phyloP scores from a whole-genome alignment of 2,329 filamentous ascomycete species.

The Cladosporium halotolerans region DNA sequence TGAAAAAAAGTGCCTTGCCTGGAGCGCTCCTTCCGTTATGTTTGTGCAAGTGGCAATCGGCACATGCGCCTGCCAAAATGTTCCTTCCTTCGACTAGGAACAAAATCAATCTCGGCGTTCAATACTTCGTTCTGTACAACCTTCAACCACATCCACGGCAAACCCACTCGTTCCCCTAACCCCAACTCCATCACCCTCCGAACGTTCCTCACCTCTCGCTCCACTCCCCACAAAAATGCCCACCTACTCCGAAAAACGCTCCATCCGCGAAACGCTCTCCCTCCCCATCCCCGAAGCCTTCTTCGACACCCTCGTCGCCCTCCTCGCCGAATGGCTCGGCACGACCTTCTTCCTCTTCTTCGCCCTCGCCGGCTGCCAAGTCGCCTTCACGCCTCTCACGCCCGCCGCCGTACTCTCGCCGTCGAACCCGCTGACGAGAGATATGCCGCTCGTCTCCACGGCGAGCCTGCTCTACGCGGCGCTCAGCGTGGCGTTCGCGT shows the following conservation, averaged over 20 bases:
- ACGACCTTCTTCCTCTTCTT: slow-evolving; percentile 33
- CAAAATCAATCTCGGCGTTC: no score
- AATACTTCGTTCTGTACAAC: no score
- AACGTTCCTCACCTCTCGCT: no score
- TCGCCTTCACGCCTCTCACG: slow-evolving; percentile 36
- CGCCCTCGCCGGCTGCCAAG: slow-evolving; percentile 31
- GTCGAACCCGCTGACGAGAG: background rate
- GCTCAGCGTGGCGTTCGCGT: slow-evolving; percentile 26
- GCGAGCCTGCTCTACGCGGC: slow-evolving; percentile 27
- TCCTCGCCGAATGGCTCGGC: slow-evolving; percentile 29
- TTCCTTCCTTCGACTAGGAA: no score
- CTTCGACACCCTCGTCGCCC: slow-evolving; percentile 20
- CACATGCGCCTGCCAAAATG: no score
- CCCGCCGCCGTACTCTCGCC: slow-evolving; percentile 14
- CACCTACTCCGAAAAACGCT: background rate
- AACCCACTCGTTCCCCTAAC: no score
- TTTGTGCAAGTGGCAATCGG: no score
- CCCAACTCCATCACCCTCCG: no score
- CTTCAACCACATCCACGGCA: no score
- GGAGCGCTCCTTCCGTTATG: no score
- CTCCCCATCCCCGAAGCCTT: background rate
- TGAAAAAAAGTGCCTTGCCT: no score
- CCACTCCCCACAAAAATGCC: no score
- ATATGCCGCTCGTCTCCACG: slow-evolving; percentile 18
- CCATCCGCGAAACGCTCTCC: background rate